phyloP scores from a whole-genome alignment of 1,284 basidiomycete genomes.

The Paramarasmius palmivorus region DNA sequence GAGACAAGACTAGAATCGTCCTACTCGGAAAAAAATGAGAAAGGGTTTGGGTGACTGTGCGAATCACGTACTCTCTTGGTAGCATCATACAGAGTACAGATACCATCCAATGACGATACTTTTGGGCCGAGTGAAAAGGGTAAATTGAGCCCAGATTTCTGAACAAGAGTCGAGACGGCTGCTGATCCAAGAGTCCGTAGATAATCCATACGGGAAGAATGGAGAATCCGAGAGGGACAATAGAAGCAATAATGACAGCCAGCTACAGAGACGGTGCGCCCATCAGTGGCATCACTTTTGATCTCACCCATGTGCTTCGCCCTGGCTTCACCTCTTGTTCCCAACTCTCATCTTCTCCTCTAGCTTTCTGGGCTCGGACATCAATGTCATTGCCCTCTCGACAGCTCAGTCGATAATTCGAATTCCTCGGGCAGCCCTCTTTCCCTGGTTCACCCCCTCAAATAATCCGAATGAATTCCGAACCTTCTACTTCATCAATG shows the following conservation, averaged over 20 bases:
- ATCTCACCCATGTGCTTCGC: slow-evolving; percentile 2
- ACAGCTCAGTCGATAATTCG: neutral
- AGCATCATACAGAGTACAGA: slow-evolving; percentile 89
- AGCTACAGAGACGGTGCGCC: neutral
- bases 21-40: slow-evolving; percentile 40
- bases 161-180: slow-evolving; percentile 85
- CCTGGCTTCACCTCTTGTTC: slow-evolving; percentile 4
- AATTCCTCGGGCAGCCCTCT: no score
- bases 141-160: slow-evolving; percentile 87
- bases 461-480: slow-evolving; percentile 4
- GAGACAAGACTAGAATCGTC: slow-evolving; percentile 87
- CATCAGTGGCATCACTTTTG: slow-evolving; percentile 1
- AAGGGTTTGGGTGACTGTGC: slow-evolving; percentile 12
- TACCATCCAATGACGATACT: slow-evolving; percentile 69
- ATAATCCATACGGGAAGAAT: slow-evolving; percentile 68
- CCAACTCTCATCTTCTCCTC: slow-evolving; percentile 8
- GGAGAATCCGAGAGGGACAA: neutral
- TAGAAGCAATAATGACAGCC: neutral
- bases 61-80: slow-evolving; percentile 71
- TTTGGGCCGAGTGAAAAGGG: slow-evolving; percentile 87
- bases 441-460: neutral
- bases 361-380: neutral
- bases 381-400: neutral
- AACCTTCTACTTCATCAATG: slow-evolving; percentile 2
- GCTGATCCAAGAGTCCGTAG: slow-evolving; percentile 81